Base-by-base conservation (phyloP, 768 basidiomycete species). In the Mycena polygramma region DNA sequence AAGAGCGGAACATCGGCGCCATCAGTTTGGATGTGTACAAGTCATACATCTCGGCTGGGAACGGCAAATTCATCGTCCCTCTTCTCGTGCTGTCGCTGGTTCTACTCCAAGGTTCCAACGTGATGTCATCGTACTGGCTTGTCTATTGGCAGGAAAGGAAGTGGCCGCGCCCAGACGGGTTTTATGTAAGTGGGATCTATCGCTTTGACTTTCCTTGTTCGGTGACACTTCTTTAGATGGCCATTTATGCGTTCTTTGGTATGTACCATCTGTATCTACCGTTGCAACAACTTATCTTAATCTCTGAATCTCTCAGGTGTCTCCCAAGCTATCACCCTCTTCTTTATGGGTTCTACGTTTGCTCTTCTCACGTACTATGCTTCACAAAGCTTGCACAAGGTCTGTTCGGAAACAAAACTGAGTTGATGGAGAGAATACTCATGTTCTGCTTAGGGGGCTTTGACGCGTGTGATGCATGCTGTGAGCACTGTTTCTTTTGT, bases 101-200 rank as follows among this genome's bases (percentile, higher is more conserved):
- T 7, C 75, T 95, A 36, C 83, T 92, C 72, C 95, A 98, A 80
- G 91, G 68, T 30, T 0, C 62, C 14, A 58, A 58, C 22, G 55
- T 63, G 20, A 82, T 97, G 83, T 88, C 90, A 10, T 89, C 90
- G 0, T 94, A 93, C 75, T 94, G 93, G 91, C 85, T 97, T 64
- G 91, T 95, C 1, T 97, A 92, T 83, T 97, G 95, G 94, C 89
- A 94, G 76, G 91, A 93, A 73, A 88, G 85, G 57, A 83, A 90
- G 75, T 95, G 89, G 85, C 79, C 83, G 20, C 83, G 82, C 66
- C 72, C 91, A 8, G 81, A 87, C 74, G 90, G 89, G 3, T 94
- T 95, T 78, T 96, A 94, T 76, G 93, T 93, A 75, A 67, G 89
- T 81, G 13, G 41, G 49, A 51, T 57, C 24, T 10, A 46, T 35